phyloP scores from a whole-genome alignment of 371 early-diverging fungal species.

The Saksenaea oblongispora region DNA sequence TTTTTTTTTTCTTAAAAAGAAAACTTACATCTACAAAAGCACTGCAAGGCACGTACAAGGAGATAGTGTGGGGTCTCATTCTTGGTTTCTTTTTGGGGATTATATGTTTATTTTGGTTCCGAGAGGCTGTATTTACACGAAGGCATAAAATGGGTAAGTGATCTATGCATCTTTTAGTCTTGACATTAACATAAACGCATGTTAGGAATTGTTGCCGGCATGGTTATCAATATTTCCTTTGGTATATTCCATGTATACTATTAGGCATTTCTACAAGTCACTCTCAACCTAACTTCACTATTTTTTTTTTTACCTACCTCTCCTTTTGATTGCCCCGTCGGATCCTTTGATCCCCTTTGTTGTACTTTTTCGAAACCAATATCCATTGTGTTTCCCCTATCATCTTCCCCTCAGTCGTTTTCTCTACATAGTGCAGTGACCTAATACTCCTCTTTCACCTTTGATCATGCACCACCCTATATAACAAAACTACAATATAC shows the following conservation, averaged over 20 bases:
- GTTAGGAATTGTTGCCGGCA: conserved; percentile 61
- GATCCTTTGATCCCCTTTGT: neutral
- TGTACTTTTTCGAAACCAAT: neutral
- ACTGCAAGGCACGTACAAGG: conserved; percentile 59
- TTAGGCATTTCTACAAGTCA: conserved; percentile 12
- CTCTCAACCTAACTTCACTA: neutral
- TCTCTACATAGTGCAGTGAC: neutral
- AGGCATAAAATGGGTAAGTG: conserved; percentile 67
- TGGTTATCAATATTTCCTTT: conserved; percentile 68
- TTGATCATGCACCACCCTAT: no score
- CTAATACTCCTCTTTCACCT: neutral
- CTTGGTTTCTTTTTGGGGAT: conserved; percentile 72
- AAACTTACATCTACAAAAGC: conserved; percentile 18
- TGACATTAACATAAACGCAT: neutral
- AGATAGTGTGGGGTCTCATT: conserved; percentile 67
- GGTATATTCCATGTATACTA: conserved; percentile 62
- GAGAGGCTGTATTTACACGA: conserved; percentile 65
- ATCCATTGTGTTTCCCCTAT: neutral
- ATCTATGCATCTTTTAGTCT: neutral
- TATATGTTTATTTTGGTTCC: conserved; percentile 67
- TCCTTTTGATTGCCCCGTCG: neutral
- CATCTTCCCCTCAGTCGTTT: neutral
- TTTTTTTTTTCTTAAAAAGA: no score
- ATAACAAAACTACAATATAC: no score
- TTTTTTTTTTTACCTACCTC: neutral